Percentiles rank a stretch among this genome's conserved stretches.
These are phyloP conservation scores for Rhynchosporium secalis DNA, from an alignment of 2,329 filamentous ascomycete species.

Conservation along the genomic window DNA sequence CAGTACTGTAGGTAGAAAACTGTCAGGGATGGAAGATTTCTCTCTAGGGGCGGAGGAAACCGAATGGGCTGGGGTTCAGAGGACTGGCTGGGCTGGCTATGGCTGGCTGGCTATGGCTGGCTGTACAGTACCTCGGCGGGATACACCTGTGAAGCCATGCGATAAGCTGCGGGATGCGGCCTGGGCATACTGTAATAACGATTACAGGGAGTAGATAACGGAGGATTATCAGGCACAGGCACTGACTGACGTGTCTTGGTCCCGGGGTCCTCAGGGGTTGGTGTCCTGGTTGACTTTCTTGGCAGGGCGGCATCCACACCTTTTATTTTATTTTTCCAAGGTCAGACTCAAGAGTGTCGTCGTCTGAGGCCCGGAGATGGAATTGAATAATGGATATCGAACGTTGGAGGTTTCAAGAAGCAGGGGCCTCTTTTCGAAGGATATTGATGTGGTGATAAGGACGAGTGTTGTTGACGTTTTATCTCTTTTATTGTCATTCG, in stretches of 20 bases:
- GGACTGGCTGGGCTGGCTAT: not conserved
- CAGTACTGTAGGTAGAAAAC: too few species aligned
- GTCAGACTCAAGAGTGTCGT: not conserved
- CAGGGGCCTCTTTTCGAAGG: not conserved
- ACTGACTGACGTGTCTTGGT: slow-evolving; percentile 7
- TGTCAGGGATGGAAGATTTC: too few species aligned
- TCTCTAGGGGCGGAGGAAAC: too few species aligned
- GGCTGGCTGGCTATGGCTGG: not conserved
- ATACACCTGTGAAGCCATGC: not conserved
- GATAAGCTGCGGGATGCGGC: not conserved
- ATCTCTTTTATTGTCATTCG: not conserved
- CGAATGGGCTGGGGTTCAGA: not conserved
- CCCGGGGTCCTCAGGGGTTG: not conserved
- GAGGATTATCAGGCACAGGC: not conserved
- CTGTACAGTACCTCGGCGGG: not conserved
- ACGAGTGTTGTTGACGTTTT: too few species aligned
- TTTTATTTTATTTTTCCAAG: too few species aligned
- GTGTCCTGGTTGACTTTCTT: not conserved
- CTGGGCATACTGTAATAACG: not conserved
- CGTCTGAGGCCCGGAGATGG: slow-evolving; percentile 7
- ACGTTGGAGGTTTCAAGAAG: slow-evolving; percentile 6
- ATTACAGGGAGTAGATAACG: not conserved
- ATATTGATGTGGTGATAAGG: too few species aligned
- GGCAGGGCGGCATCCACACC: slow-evolving; percentile 4
- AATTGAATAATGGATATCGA: slow-evolving; percentile 1